Base-by-base conservation (phyloP, 768 basidiomycete genomes). In the Russula virescens region DNA sequence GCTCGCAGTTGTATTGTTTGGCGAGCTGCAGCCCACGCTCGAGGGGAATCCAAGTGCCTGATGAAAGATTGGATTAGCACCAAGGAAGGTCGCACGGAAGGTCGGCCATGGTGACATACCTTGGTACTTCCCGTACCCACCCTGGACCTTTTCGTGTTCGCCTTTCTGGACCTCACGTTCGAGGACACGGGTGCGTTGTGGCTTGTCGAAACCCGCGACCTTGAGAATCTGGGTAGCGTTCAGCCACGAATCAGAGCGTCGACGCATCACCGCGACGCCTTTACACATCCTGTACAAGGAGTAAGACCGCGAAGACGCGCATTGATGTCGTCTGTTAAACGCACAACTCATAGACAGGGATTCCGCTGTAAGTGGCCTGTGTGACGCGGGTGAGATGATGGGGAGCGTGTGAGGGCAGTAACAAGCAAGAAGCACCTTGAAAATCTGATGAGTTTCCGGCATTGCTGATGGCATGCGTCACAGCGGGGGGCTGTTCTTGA, bases 141-240 rank as follows among this genome's bases (percentile, higher is more conserved):
- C 97, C 74, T 99, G 97, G 0, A 99, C 95, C 73, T 99, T 99
- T 76, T 98, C 96, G 74, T 99, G 97, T 69, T 94, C 91, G 28
- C 95, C 97, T 73, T 98, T 98, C 73, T 99, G 97, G 8, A 99
- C 88, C 76, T 99, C 97, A 67, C 97, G 85, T 75, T 99, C 97
- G 48, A 99, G 82, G 18, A 99, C 95, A 58, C 97, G 87, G 62
- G 97, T 99, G 53, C 97, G 81, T 73, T 98, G 97, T 1, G 97
- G 97, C 73, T 99, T 99, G 78, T 99, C 97, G 69, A 98, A 98
- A 11, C 96, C 97, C 31, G 95, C 97, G 68, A 99, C 96, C 75
- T 99, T 99, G 71, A 99, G 84, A 66, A 99, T 97, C 73, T 96
- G 94, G 0, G 97, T 99, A 75, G 97, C 97, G 82, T 99, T 99